phyloP scores from a whole-genome alignment of 352 stramenopile species.

The Globisporangium apiculatum region DNA sequence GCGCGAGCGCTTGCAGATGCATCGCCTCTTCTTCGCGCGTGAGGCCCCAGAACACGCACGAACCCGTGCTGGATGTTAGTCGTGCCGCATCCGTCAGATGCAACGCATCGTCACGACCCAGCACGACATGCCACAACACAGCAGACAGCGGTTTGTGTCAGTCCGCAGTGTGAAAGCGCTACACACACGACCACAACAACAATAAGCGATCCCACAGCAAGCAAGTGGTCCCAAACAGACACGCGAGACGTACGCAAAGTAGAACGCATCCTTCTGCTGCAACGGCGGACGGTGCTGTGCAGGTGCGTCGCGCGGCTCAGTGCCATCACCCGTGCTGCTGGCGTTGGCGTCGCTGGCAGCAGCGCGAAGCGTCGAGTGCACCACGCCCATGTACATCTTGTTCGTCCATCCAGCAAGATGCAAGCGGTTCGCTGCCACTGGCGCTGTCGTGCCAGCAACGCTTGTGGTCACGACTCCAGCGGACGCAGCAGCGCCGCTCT shows the following conservation, averaged over 20 bases:
- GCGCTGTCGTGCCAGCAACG: background rate
- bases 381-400: slow-evolving; percentile 70
- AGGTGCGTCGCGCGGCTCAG: no score
- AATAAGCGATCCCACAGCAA: no score
- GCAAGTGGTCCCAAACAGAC: background rate
- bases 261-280: slow-evolving; percentile 56
- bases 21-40: slow-evolving; percentile 43
- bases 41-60: slow-evolving; percentile 66
- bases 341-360: slow-evolving; percentile 1
- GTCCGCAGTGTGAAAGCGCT: background rate
- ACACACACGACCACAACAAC: background rate
- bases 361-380: slow-evolving; percentile 33
- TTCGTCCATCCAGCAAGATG: slow-evolving; percentile 32
- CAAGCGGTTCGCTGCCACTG: background rate
- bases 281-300: slow-evolving; percentile 4
- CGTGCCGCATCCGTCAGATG: no score
- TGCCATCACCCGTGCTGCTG: background rate
- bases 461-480: background rate
- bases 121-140: background rate
- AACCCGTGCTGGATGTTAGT: slow-evolving; percentile 34
- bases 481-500: background rate
- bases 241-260: slow-evolving; percentile 41
- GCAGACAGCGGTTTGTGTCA: background rate
- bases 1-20: slow-evolving; percentile 37
- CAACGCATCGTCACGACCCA: no score